phyloP scores from a whole-genome alignment of 805 yeast genomes.

The Starmerella ratchasimensis region DNA sequence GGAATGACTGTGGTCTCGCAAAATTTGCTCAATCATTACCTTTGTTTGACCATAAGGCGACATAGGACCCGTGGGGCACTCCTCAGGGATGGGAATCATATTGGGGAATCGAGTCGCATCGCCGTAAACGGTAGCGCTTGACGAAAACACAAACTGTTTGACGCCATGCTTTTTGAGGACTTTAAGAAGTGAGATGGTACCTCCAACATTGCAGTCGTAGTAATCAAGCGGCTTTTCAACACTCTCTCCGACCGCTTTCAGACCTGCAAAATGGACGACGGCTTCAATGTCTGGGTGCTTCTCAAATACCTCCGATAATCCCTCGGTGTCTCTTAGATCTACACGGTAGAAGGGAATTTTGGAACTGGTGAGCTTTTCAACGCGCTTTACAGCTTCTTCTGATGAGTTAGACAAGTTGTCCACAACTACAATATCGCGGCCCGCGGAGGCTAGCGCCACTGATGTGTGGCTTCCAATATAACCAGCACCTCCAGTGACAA shows the following conservation, averaged over 20 bases:
- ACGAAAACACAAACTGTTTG: conserved; percentile 50
- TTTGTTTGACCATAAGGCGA: conserved; percentile 72
- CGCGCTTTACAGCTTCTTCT: conserved; percentile 48
- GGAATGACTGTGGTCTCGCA: conserved; percentile 40
- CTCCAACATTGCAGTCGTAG: conserved; percentile 53
- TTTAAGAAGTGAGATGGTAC: conserved; percentile 45
- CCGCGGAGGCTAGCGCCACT: conserved; percentile 45
- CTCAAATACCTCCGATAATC: conserved; percentile 36
- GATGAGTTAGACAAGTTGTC: conserved; percentile 59
- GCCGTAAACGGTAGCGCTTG: conserved; percentile 76
- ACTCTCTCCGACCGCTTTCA: conserved; percentile 74
- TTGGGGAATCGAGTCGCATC: conserved; percentile 59
- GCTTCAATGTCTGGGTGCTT: conserved; percentile 37
- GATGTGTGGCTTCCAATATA: conserved; percentile 75
- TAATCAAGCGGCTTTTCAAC: conserved; percentile 52
- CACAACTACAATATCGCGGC: conserved; percentile 56
- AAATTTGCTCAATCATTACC: conserved; percentile 46
- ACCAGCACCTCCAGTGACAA: conserved; percentile 81
- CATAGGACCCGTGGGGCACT: conserved; percentile 60
- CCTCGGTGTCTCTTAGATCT: conserved; percentile 42
- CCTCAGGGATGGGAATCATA: conserved; percentile 69
- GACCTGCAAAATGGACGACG: conserved; percentile 69
- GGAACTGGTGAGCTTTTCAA: conserved; percentile 40
- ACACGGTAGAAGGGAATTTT: conserved; percentile 40
- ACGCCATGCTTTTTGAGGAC: conserved; percentile 38